Conservation (phyloP, 2,329 filamentous ascomycete species). For the Emergomyces africanus region DNA sequence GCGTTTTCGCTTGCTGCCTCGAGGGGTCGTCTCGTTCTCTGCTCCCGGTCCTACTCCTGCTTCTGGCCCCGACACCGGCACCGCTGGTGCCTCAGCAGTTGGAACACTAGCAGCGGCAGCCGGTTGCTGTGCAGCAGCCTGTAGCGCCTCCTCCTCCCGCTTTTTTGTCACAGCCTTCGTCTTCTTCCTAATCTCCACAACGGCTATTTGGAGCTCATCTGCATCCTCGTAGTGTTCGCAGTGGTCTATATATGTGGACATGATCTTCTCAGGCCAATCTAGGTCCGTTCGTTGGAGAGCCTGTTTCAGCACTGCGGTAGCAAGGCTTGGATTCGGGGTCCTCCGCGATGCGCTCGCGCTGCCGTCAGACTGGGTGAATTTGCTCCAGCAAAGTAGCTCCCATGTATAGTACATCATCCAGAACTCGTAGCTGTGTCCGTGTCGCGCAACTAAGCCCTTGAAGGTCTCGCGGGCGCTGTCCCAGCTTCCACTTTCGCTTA, state of each 20-base stretch:
- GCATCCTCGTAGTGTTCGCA: conserved; percentile 85
- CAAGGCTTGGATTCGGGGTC: conserved; percentile 54
- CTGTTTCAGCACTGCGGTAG: conserved; percentile 63
- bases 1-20: conserved; percentile 57
- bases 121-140: conserved; percentile 31
- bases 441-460: conserved; percentile 55
- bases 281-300: conserved; percentile 45
- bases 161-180: conserved; percentile 51
- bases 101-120: conserved; percentile 10
- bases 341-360: conserved; percentile 42
- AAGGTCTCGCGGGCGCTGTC: conserved; percentile 67
- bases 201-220: conserved; percentile 57
- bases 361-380: conserved; percentile 40
- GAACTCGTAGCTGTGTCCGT: conserved; percentile 76
- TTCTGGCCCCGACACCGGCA: conserved; percentile 12
- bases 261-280: conserved; percentile 39
- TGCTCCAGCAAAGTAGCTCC: conserved; percentile 66
- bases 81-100: conserved; percentile 14
- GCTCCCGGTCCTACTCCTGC: conserved; percentile 18
- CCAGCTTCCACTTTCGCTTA: conserved; percentile 68
- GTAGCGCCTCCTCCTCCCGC: conserved; percentile 52
- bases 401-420: conserved; percentile 88
- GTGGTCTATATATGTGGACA: conserved; percentile 35
- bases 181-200: conserved; percentile 59
- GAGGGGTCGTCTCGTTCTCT: conserved; percentile 18